phyloP scores from a whole-genome alignment of 768 basidiomycete genomes.

The Lactarius pseudohatsudake region DNA sequence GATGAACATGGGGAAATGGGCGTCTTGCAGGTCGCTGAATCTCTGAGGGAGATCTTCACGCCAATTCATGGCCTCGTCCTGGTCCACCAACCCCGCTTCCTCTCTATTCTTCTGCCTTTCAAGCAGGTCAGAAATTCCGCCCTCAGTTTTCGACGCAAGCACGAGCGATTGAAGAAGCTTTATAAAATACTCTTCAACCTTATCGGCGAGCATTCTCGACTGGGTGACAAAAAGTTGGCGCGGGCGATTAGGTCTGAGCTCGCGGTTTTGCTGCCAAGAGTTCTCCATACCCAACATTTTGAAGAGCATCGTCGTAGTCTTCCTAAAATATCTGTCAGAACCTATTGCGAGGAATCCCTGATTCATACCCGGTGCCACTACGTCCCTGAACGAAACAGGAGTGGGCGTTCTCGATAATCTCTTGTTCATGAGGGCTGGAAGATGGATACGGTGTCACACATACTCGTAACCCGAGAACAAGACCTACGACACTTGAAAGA shows the following conservation, averaged over 20 bases:
- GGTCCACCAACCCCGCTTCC: slow-evolving; percentile 38
- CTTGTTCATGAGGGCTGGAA: slow-evolving; percentile 27
- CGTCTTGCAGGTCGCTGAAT: slow-evolving; percentile 57
- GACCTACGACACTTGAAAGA: slow-evolving; percentile 29
- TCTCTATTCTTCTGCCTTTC: slow-evolving; percentile 25
- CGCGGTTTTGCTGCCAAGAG: slow-evolving; percentile 43
- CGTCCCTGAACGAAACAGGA: slow-evolving; percentile 40
- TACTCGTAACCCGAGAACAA: neutral
- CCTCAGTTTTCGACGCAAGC: slow-evolving; percentile 38
- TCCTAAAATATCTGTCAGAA: slow-evolving; percentile 40
- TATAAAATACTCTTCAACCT: slow-evolving; percentile 65
- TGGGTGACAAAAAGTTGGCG: slow-evolving; percentile 78
- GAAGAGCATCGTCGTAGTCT: slow-evolving; percentile 77
- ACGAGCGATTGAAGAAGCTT: slow-evolving; percentile 50
- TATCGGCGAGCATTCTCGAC: slow-evolving; percentile 62
- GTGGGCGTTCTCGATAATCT: slow-evolving; percentile 25
- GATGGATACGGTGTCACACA: neutral
- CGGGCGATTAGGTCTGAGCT: slow-evolving; percentile 41
- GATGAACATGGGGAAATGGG: slow-evolving; percentile 69
- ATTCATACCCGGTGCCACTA: slow-evolving; percentile 66
- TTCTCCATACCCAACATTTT: slow-evolving; percentile 71
- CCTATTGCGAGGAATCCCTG: neutral
- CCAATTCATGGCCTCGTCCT: slow-evolving; percentile 48
- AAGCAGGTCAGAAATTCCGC: slow-evolving; percentile 40
- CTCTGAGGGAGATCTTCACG: slow-evolving; percentile 47